Evolutionary conservation across 441 rosid species (phyloP).

Genomic region (Pelargonium cotyledonis): DNA sequence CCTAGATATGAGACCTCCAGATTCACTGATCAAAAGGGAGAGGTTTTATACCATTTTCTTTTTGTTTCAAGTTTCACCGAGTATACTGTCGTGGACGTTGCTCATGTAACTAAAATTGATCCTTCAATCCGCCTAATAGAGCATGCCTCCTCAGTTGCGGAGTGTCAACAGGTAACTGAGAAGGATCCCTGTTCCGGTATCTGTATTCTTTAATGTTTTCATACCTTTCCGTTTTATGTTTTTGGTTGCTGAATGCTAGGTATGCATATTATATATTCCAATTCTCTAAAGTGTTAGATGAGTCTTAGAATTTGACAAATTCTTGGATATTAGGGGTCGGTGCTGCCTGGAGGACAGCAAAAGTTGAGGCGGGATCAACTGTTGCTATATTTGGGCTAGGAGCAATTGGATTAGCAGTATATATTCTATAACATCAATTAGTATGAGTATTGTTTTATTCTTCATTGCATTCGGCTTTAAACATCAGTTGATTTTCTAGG

Average conservation of each 20-base stretch:
- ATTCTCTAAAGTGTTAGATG: too few species aligned
- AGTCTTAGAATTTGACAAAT: background rate
- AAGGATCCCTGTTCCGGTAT: too few species aligned
- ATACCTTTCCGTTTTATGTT: too few species aligned
- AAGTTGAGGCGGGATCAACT: slow-evolving; percentile 76
- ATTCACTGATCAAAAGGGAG: slow-evolving; percentile 67
- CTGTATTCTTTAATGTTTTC: too few species aligned
- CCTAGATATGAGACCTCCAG: slow-evolving; percentile 64
- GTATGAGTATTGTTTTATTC: background rate
- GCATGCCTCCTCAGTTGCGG: slow-evolving; percentile 90
- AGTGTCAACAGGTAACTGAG: slow-evolving; percentile 60
- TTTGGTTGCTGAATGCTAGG: too few species aligned
- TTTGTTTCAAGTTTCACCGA: slow-evolving; percentile 69
- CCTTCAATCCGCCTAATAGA: slow-evolving; percentile 51
- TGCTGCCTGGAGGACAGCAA: slow-evolving; percentile 77
- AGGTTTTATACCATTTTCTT: slow-evolving; percentile 57
- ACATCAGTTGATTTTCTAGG: slow-evolving; percentile 35
- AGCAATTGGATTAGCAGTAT: slow-evolving; percentile 79
- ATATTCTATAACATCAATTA: slow-evolving; percentile 25
- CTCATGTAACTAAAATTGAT: slow-evolving; percentile 60
- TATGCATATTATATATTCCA: too few species aligned
- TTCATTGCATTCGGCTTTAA: background rate
- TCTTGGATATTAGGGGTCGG: slow-evolving; percentile 50
- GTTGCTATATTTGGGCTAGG: slow-evolving; percentile 85
- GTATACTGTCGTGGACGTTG: slow-evolving; percentile 65